These are phyloP conservation scores for Piromyces finnis DNA, from an alignment of 192 early-diverging fungal genomes.

Conservation along the genomic window DNA sequence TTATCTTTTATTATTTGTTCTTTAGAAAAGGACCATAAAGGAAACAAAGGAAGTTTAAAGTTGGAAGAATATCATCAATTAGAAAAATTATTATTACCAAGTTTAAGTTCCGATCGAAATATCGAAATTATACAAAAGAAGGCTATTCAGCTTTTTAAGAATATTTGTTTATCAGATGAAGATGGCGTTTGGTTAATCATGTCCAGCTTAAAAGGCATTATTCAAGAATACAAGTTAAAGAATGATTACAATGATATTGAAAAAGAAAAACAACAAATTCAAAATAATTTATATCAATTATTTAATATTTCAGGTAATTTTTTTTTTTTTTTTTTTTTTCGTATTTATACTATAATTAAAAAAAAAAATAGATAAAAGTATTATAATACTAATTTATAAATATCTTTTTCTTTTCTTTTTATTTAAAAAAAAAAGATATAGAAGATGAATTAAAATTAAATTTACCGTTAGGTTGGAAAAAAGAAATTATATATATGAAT, in stretches of 20 bases:
- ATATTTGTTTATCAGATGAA: not conserved
- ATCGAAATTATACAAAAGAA: not conserved
- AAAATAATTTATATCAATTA: not conserved
- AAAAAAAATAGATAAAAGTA: no score
- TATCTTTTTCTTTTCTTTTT: not conserved
- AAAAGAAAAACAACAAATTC: not conserved
- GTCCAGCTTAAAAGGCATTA: not conserved
- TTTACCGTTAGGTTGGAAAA: not conserved
- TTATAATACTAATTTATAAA: no score
- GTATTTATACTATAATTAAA: no score
- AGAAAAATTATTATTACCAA: not conserved
- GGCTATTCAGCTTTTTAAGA: not conserved
- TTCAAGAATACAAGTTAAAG: not conserved
- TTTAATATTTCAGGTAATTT: not conserved
- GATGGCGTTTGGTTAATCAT: not conserved
- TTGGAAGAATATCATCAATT: not conserved
- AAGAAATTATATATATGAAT: not conserved
- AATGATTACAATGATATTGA: not conserved
- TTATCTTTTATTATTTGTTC: not conserved
- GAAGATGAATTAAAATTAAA: not conserved
- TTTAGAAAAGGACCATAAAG: not conserved
- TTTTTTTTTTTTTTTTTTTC: no score
- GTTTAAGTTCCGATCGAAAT: not conserved
- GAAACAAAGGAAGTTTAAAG: not conserved
- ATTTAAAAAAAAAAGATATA: not conserved